Percentiles rank a stretch among this genome's conserved stretches.
phyloP scores from a whole-genome alignment of 1,284 basidiomycete species.

The Neonothopanus nambi region DNA sequence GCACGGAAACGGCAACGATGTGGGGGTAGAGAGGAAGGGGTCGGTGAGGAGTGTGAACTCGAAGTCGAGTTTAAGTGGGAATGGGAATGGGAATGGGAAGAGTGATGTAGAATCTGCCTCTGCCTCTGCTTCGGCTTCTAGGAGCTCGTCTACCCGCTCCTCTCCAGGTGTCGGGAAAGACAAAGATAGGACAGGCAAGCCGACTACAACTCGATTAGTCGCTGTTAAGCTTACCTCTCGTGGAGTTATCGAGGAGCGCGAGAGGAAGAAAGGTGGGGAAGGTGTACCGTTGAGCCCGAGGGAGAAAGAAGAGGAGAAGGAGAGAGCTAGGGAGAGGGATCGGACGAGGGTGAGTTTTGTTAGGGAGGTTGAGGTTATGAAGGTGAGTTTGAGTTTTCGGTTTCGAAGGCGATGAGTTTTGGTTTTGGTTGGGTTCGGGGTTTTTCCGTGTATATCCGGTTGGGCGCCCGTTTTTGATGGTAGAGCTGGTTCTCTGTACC shows the following conservation, averaged over 20 bases:
- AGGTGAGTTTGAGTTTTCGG: conserved; percentile 43
- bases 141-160: conserved; percentile 11
- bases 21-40: background rate
- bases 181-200: conserved; percentile 13
- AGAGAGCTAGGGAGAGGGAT: conserved; percentile 42
- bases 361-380: conserved; percentile 84
- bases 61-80: background rate
- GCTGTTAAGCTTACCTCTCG: conserved; percentile 86
- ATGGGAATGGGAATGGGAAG: conserved; percentile 5
- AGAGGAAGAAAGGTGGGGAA: background rate
- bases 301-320: conserved; percentile 17
- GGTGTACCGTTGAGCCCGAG: background rate
- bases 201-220: conserved; percentile 55
- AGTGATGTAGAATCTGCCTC: conserved; percentile 4
- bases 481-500: background rate
- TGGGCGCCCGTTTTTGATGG: background rate
- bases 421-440: conserved; percentile 11
- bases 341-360: conserved; percentile 83
- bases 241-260: conserved; percentile 35
- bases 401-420: background rate
- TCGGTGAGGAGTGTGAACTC: conserved; percentile 2
- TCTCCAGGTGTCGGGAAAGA: background rate
- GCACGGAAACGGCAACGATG: background rate
- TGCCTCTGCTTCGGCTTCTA: conserved; percentile 4
- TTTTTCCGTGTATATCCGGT: conserved; percentile 5